Evolutionary conservation across 2,329 filamentous ascomycete species (phyloP), one percentile per base, ranked within the genome.

Genomic region (Geosmithia flava): DNA sequence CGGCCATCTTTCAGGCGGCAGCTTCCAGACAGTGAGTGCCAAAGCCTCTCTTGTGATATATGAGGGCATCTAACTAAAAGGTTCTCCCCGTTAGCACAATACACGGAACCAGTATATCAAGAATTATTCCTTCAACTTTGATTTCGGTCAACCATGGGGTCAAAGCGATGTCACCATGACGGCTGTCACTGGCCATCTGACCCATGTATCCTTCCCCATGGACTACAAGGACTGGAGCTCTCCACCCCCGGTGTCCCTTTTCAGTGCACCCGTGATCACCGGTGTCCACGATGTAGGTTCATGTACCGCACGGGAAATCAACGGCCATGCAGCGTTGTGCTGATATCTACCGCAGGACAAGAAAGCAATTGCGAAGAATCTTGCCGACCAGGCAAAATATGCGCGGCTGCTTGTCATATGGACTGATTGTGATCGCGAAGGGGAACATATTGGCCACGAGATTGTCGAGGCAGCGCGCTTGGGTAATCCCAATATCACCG

Each of bases 381-480:
- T 98, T 58, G 78, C 83, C 55, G 69, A 76, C 1, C 83, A 95
- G 63, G 91, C 93, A 17, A 76, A 76, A 51, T 76, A 77, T 60
- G 75, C 81, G n/a, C 77, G 74, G 48, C 80, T 83, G 13, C 72
- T 98, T 30, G 91, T 94, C 64, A 96, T 98, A 56, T 98, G 93
- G 93, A 98, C 93, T 1, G 93, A 98, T 74, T 97, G 93, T 65
- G 93, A 98, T 71, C 81, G 90, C 48, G 93, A 98, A 72, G 93
- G 93, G 37, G 93, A 98, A 63, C 86, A 97, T 60, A 98, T 98
- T 55, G 93, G 93, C 7, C 76, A 85, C 40, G 91, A 98, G 63
- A 91, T 98, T 51, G 82, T 88, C 43, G 78, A 85, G 47, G 83
- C 91, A 50, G 93, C 93, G 5, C 70, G 74, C 44, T 80, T 81